phyloP scores from a whole-genome alignment of 75 land plant species.

The Selaginella moellendorffii region DNA sequence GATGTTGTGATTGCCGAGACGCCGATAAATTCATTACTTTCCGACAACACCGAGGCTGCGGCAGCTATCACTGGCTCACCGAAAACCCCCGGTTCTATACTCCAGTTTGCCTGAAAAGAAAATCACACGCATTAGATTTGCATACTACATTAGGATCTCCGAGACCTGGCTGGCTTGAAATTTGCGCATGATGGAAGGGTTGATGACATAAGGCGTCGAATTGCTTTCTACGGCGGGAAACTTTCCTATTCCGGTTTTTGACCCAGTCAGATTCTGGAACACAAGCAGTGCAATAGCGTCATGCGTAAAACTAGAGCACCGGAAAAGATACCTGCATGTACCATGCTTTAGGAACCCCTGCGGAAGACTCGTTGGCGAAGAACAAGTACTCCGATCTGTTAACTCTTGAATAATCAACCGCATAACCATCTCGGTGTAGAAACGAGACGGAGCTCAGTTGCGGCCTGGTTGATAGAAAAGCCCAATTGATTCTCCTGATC shows the following conservation, averaged over 20 bases:
- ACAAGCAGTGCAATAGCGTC: neutral
- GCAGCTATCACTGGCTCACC: neutral
- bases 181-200: neutral
- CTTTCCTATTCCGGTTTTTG: neutral
- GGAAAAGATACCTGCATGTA: conserved; percentile 6
- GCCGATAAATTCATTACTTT: neutral
- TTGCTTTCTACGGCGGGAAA: neutral
- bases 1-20: neutral
- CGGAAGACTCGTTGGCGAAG: neutral
- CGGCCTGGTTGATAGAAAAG: neutral
- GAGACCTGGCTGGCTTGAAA: neutral
- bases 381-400: neutral
- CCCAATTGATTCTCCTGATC: conserved; percentile 6
- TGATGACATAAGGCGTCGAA: neutral
- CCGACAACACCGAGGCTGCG: neutral
- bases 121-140: neutral
- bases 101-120: neutral
- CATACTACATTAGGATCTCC: neutral
- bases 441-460: conserved; percentile 7
- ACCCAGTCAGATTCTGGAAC: conserved; percentile 3
- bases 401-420: neutral
- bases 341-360: neutral
- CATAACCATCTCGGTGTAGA: neutral
- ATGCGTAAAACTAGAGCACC: neutral
- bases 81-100: neutral